These are phyloP conservation scores for Chrysochromulina tobinii DNA, from an alignment of 78 protist genomes.

Conservation along the genomic window DNA sequence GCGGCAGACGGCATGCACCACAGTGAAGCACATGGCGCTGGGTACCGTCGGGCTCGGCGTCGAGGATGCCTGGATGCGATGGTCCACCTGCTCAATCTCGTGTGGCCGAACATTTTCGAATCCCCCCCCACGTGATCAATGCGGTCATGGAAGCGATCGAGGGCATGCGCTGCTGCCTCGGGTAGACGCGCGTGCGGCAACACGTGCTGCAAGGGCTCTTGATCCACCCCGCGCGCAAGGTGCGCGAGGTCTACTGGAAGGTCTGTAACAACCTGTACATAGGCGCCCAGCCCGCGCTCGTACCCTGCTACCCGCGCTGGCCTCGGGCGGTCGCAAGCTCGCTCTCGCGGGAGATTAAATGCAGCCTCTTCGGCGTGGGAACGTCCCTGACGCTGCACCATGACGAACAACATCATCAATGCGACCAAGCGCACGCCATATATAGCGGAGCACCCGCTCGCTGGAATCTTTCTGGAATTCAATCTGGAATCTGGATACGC, in stretches of 20 bases:
- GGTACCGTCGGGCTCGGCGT: conserved; percentile 88
- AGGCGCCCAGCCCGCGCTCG: conserved; percentile 64
- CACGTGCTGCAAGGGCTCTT: conserved; percentile 75
- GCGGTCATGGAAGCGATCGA: conserved; percentile 97
- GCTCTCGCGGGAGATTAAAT: no score
- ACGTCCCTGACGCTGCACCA: no score
- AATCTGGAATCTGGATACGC: no score
- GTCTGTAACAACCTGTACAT: conserved; percentile 94
- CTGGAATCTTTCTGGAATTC: no score
- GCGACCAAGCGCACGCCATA: no score
- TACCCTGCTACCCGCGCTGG: conserved; percentile 57
- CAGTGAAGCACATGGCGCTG: conserved; percentile 71
- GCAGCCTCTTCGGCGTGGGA: no score
- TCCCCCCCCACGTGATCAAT: conserved; percentile 96
- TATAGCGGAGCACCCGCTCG: no score
- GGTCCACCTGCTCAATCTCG: conserved; percentile 93
- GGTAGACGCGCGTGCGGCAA: conserved; percentile 83
- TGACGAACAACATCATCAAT: no score
- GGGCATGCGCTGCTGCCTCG: conserved; percentile 91
- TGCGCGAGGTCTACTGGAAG: conserved; percentile 98
- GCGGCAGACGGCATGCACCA: conserved; percentile 95
- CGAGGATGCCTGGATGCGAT: conserved; percentile 89
- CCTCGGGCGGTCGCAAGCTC: no score
- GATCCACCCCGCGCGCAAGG: conserved; percentile 81
- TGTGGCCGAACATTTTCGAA: conserved; percentile 99